Conservation (phyloP, 1,284 basidiomycete species). For the Rhodotorula sp. region DNA sequence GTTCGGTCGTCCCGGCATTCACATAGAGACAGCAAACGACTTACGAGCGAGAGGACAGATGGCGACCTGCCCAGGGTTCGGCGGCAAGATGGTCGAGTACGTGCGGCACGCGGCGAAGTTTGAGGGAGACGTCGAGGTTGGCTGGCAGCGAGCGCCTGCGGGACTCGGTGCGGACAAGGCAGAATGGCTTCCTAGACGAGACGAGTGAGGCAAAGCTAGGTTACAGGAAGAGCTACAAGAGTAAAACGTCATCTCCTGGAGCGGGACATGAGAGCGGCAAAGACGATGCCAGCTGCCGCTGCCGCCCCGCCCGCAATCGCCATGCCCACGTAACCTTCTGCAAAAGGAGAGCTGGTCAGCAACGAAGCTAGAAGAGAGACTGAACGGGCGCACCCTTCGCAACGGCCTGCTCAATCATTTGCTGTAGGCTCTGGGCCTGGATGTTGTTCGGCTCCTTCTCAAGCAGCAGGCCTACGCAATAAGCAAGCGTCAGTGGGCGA, state of each 20-base stretch:
- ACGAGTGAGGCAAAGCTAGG: neutral
- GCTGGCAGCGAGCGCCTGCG: neutral
- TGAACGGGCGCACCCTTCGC: slow-evolving; percentile 64
- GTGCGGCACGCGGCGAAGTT: slow-evolving; percentile 18
- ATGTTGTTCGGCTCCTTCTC: slow-evolving; percentile 93
- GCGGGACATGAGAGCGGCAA: slow-evolving; percentile 64
- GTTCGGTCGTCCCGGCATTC: neutral
- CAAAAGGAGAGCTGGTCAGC: neutral
- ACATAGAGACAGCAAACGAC: neutral
- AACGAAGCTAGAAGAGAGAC: slow-evolving; percentile 2
- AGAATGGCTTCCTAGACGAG: neutral
- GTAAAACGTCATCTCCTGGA: neutral
- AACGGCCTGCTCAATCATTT: slow-evolving; percentile 83
- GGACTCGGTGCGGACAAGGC: neutral
- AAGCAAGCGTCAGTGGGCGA: no score
- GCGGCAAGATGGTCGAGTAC: slow-evolving; percentile 3
- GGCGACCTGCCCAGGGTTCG: neutral
- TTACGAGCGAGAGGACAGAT: neutral
- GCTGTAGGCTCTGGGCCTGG: slow-evolving; percentile 81
- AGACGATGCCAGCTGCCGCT: slow-evolving; percentile 75
- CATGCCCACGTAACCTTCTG: slow-evolving; percentile 90
- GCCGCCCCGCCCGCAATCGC: slow-evolving; percentile 87
- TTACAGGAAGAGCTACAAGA: neutral
- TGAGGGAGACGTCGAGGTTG: slow-evolving; percentile 1
- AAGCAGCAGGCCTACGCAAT: slow-evolving; percentile 68